Base-by-base conservation (phyloP, 169 alveolate species). In the Plasmodium knowlesi region DNA sequence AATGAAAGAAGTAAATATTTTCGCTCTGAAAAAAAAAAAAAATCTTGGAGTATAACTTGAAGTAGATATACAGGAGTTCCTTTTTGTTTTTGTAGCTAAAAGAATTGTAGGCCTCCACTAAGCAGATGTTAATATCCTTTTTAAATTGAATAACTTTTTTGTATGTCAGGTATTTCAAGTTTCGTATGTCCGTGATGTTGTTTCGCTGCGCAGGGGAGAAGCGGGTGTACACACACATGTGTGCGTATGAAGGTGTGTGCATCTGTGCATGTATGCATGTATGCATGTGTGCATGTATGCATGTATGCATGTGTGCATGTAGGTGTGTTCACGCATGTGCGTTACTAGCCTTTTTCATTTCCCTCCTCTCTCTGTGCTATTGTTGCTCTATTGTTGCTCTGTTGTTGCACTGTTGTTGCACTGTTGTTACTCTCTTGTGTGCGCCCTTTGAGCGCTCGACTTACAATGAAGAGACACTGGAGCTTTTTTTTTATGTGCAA, bases 41-140 rank as follows among this genome's bases (percentile, higher is more conserved):
- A 61, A 89, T 78, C 50, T 89, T 89, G 16, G 94, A 89, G 22
- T 89, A 89, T 39, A 89, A 32, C 73, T 89, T 89, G 50, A 89
- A 89, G 72, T 89, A 89, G 8, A 89, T 79, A 39, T 89, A 89
- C 34, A 89, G 34, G 1, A 89, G 79, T 41, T 89, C 94, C n/a
- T 89, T 89, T 89, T 79, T 89, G 73, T 89, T 89, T 80, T 89
- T 89, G 67, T 89, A 89, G 71, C 54, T 70, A 54, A 89, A 89
- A 34, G 94, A 78, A 30, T 89, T 89, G 28, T 89, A 89, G 43
- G 94, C 94, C 46, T 89, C 94, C 53, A 61, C 12, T n/a, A 89
- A 54, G 43, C 94, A 89, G 32, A 54, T 5, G 82, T 67, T 89
- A 83, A 89, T 80, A 10, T 89, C 94, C 39, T 89, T 89, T 43